Conservation (phyloP, 495 filamentous ascomycete species). For the Penicillium turbatum region DNA sequence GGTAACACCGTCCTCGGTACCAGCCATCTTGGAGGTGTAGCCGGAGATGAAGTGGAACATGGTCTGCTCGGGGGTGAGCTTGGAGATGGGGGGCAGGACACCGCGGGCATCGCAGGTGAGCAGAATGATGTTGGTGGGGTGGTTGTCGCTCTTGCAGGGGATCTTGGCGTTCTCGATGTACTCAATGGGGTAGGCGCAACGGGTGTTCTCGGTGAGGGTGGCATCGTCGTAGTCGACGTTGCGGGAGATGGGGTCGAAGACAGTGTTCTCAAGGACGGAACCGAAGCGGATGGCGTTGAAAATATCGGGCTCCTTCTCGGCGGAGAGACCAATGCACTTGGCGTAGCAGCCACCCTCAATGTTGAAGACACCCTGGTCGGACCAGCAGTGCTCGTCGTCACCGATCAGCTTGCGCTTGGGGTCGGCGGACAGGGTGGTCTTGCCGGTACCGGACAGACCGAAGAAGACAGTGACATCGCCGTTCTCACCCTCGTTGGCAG, state of each 20-base stretch:
- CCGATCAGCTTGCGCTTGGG: slow-evolving; percentile 94
- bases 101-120: slow-evolving; percentile 97
- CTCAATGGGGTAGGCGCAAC: slow-evolving; percentile 97
- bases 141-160: slow-evolving; percentile 78
- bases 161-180: slow-evolving; percentile 99
- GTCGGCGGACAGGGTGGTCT: slow-evolving; percentile 96
- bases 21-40: slow-evolving; percentile 99
- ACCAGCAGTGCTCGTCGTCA: slow-evolving; percentile 99
- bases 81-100: slow-evolving; percentile 96
- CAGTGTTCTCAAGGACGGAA: slow-evolving; percentile 96
- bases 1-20: slow-evolving; percentile 92
- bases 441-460: slow-evolving; percentile 96
- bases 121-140: slow-evolving; percentile 96
- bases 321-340: slow-evolving; percentile 96
- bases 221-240: slow-evolving; percentile 91
- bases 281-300: slow-evolving; percentile 95
- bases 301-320: slow-evolving; percentile 99
- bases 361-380: slow-evolving; percentile 95
- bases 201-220: slow-evolving; percentile 96
- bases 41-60: slow-evolving; percentile 99
- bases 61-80: slow-evolving; percentile 90
- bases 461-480: slow-evolving; percentile 98
- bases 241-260: slow-evolving; percentile 88
- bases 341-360: slow-evolving; percentile 99
- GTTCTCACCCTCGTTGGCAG: slow-evolving; percentile 81